Evolutionary conservation across 805 yeast species (phyloP).

Genomic region (Saccharomycopsis fodiens): DNA sequence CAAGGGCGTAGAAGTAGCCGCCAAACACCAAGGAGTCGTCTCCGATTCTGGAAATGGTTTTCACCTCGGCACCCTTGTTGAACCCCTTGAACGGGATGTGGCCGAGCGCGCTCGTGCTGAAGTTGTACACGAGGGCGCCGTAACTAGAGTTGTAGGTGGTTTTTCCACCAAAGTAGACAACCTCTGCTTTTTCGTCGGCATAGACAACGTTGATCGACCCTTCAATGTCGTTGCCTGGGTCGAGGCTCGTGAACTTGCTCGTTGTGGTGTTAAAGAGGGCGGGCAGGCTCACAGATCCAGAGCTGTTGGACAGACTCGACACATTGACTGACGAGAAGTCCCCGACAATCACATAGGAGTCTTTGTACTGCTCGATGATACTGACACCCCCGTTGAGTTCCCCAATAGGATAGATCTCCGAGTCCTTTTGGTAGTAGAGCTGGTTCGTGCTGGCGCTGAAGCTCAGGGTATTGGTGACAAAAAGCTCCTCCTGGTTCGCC

Average conservation of each 20-base stretch:
- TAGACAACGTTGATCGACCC: conserved; percentile 40
- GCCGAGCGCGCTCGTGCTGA: conserved; percentile 32
- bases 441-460: conserved; percentile 9
- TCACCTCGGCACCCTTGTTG: conserved; percentile 47
- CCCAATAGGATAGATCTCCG: conserved; percentile 11
- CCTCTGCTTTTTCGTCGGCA: conserved; percentile 38
- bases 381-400: conserved; percentile 12
- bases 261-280: conserved; percentile 8
- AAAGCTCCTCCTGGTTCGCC: conserved; percentile 15
- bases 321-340: conserved; percentile 7
- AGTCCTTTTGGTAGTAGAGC: conserved; percentile 11
- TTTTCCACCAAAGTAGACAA: conserved; percentile 77
- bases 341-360: conserved; percentile 15
- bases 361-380: conserved; percentile 8
- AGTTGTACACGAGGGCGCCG: conserved; percentile 62
- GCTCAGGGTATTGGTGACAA: conserved; percentile 3
- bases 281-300: conserved; percentile 9
- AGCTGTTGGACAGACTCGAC: background rate
- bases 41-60: conserved; percentile 50
- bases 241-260: conserved; percentile 12
- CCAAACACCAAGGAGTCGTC: conserved; percentile 61
- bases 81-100: conserved; percentile 73
- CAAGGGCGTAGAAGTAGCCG: conserved; percentile 63
- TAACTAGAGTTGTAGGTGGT: conserved; percentile 44
- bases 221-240: conserved; percentile 13